phyloP scores from a whole-genome alignment of 1,139 yeast genomes.

The Nadsonia commutata region DNA sequence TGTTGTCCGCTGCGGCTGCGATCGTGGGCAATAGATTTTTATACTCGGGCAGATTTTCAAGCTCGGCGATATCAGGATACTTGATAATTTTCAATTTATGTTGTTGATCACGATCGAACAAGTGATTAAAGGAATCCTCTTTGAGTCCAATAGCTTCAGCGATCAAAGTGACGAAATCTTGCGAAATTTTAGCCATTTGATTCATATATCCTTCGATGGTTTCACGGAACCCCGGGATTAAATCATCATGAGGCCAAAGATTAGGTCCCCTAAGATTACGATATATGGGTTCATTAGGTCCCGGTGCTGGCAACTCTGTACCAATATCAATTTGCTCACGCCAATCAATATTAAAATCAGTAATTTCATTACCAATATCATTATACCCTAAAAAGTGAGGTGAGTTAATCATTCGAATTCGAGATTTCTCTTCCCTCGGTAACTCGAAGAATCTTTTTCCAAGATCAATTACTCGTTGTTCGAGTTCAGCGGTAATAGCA shows the following conservation, averaged over 20 bases:
- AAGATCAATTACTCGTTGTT: constrained; percentile 11
- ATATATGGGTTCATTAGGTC: constrained; percentile 7
- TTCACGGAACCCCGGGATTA: constrained; percentile 2
- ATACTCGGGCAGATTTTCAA: no score
- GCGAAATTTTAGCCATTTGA: constrained; percentile 2
- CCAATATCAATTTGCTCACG: constrained; percentile 17
- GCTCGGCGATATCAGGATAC: constrained; percentile 3
- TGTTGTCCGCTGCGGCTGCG: no score
- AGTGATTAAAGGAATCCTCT: constrained; percentile 1
- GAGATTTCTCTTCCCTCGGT: constrained; percentile 15
- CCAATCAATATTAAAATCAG: constrained; percentile 20
- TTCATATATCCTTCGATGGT: constrained; percentile 3
- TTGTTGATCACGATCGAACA: constrained; percentile 3
- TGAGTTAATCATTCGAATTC: constrained; percentile 15
- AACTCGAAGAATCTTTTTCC: constrained; percentile 18
- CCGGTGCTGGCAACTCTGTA: constrained; percentile 8
- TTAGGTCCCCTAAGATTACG: constrained; percentile 8
- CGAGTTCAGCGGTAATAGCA: constrained; percentile 13
- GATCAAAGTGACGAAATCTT: constrained; percentile 5
- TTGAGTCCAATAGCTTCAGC: constrained; percentile 10
- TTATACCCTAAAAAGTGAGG: constrained; percentile 21
- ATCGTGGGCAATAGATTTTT: no score
- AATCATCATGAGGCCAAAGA: constrained; percentile 4
- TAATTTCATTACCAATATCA: constrained; percentile 15
- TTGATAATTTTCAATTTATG: constrained; percentile 4